Evolutionary conservation across 2,329 filamentous ascomycete species (phyloP).

Genomic region (Alternaria postmessia): DNA sequence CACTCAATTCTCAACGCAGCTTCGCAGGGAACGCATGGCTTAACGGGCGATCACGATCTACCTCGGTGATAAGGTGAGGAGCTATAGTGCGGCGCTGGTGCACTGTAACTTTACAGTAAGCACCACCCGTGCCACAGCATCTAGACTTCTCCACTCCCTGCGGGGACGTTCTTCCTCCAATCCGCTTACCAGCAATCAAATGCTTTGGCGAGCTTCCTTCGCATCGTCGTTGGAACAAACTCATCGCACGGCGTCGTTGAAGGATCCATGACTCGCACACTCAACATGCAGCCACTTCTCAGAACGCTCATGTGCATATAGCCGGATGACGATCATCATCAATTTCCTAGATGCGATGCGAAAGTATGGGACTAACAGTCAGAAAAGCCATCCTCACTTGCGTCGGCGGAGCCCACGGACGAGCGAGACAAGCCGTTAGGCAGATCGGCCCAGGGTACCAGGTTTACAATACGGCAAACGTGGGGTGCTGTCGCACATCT

Average conservation of each 20-base stretch:
- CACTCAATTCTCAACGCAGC: constrained; percentile 10
- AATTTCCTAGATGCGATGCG: not conserved
- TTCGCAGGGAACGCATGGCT: constrained; percentile 10
- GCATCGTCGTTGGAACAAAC: constrained; percentile 7
- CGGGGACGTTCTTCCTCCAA: constrained; percentile 30
- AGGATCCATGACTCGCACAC: constrained; percentile 4
- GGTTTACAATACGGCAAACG: constrained; percentile 14
- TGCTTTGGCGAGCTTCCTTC: constrained; percentile 9
- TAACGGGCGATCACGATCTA: constrained; percentile 19
- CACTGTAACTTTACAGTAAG: constrained; percentile 5
- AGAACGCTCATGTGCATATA: constrained; percentile 25
- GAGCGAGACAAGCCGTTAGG: constrained; percentile 10
- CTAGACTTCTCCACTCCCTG: constrained; percentile 11
- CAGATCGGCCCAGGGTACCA: constrained; percentile 20
- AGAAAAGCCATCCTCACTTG: not conserved
- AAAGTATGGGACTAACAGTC: not conserved
- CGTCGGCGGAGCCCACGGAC: not conserved
- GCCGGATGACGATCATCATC: constrained; percentile 18
- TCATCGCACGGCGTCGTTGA: not conserved
- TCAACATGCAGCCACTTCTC: constrained; percentile 24
- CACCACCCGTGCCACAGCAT: constrained; percentile 13
- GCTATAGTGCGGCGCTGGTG: constrained; percentile 5
- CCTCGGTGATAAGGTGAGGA: constrained; percentile 25
- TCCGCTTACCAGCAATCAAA: constrained; percentile 16
- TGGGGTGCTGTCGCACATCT: constrained; percentile 6